Conservation (phyloP, 176 grass and related monocot genomes). For the Oryza rufipogon region DNA sequence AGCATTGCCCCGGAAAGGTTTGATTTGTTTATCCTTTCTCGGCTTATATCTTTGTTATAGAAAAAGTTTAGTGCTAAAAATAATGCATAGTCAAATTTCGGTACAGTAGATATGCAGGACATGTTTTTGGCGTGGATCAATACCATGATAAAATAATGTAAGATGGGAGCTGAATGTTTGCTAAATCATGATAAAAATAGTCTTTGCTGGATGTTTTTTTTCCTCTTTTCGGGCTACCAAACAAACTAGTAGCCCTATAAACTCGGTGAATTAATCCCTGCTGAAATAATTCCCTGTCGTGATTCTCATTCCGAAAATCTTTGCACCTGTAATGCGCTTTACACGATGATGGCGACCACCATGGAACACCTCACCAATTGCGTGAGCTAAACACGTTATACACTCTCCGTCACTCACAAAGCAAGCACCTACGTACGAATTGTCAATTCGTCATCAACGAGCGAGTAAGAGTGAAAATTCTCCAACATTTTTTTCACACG, state of each 20-base stretch:
- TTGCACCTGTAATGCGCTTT: not conserved
- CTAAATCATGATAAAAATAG: too few relatives aligned
- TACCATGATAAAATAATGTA: not conserved
- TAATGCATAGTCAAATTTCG: not conserved
- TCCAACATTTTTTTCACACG: not conserved
- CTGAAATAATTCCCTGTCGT: not conserved
- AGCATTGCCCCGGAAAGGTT: too few relatives aligned
- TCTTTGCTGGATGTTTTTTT: not conserved
- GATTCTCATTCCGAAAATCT: not conserved
- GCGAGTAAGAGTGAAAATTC: too few relatives aligned
- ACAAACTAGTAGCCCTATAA: not conserved
- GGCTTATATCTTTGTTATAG: too few relatives aligned
- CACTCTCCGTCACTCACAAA: not conserved
- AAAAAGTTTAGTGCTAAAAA: too few relatives aligned
- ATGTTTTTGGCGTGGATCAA: not conserved
- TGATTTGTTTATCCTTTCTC: too few relatives aligned
- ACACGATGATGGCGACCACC: not conserved
- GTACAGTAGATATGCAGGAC: not conserved
- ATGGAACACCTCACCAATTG: not conserved
- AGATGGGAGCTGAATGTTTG: not conserved
- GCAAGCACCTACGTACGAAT: too few relatives aligned
- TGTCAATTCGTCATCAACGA: not conserved
- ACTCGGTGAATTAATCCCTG: not conserved
- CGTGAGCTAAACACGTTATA: not conserved
- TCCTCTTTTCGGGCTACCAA: not conserved